Conservation (phyloP, 495 filamentous ascomycete species). For the Penicillium silybi region DNA sequence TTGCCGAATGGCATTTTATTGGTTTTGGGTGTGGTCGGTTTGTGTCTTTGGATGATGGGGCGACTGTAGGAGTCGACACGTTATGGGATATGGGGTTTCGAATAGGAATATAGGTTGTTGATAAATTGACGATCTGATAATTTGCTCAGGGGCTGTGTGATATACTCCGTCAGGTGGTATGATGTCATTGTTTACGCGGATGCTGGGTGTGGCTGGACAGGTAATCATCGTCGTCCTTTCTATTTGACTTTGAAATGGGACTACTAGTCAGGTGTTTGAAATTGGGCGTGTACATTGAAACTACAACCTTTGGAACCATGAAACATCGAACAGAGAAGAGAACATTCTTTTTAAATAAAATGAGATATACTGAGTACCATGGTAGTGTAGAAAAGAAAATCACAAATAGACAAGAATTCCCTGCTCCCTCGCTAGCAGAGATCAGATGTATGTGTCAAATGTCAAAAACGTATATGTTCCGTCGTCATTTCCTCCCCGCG, state of each 20-base stretch:
- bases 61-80: neutral
- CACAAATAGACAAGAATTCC: conserved; percentile 18
- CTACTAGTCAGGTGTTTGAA: neutral
- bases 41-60: neutral
- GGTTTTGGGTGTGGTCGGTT: neutral
- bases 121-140: neutral
- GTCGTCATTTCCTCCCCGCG: neutral
- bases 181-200: conserved; percentile 21
- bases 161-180: conserved; percentile 3
- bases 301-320: neutral
- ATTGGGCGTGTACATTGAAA: neutral
- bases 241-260: neutral
- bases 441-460: conserved; percentile 4
- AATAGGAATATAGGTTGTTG: neutral
- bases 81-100: neutral
- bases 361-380: conserved; percentile 15
- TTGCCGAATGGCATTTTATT: conserved; percentile 16
- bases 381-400: conserved; percentile 1
- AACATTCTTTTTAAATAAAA: conserved; percentile 16
- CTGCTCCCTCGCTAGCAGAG: conserved; percentile 2
- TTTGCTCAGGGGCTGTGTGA: neutral
- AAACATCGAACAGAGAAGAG: conserved; percentile 8
- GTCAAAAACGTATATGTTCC: conserved; percentile 12
- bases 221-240: neutral
- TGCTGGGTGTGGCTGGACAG: conserved; percentile 14